Percentiles rank a stretch among this genome's conserved stretches.
phyloP scores from a whole-genome alignment of 202 grass and related monocot genomes.

The Saccharum hybrid region DNA sequence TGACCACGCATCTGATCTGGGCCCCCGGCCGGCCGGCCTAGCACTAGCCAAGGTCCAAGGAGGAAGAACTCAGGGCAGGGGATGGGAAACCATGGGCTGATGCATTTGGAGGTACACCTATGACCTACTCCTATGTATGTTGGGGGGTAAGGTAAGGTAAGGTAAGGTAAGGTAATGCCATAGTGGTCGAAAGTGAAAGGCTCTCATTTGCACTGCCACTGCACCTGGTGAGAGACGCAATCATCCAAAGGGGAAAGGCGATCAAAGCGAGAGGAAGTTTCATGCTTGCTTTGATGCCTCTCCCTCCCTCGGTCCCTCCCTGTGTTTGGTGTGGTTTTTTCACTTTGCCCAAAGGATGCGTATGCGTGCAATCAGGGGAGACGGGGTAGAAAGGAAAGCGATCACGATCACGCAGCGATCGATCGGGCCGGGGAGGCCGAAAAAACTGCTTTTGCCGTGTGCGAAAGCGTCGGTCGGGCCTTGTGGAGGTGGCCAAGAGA shows the following conservation, averaged over 20 bases:
- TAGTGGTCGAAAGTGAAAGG: neutral
- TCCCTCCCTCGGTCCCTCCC: neutral
- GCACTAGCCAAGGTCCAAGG: neutral
- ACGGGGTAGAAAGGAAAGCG: neutral
- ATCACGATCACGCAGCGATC: neutral
- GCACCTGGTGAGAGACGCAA: conserved; percentile 29
- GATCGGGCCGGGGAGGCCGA: neutral
- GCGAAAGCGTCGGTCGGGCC: neutral
- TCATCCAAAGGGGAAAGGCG: conserved; percentile 34
- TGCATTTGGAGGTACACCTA: neutral
- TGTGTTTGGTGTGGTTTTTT: too few relatives aligned
- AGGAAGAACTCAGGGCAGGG: too few relatives aligned
- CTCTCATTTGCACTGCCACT: neutral
- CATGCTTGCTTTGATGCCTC: conserved; percentile 37
- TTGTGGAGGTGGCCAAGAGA: neutral
- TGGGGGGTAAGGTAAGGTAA: too few relatives aligned
- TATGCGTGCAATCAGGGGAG: conserved; percentile 29
- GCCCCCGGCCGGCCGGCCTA: neutral
- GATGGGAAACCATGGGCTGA: neutral
- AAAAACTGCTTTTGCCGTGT: conserved; percentile 20
- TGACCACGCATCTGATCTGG: too few relatives aligned
- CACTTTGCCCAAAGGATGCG: conserved; percentile 46
- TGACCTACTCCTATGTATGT: too few relatives aligned
- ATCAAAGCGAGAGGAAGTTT: conserved; percentile 51
- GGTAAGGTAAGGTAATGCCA: too few relatives aligned